These are phyloP conservation scores for Inonotus hispidus DNA, from an alignment of 1,284 basidiomycete genomes.

Conservation along the genomic window DNA sequence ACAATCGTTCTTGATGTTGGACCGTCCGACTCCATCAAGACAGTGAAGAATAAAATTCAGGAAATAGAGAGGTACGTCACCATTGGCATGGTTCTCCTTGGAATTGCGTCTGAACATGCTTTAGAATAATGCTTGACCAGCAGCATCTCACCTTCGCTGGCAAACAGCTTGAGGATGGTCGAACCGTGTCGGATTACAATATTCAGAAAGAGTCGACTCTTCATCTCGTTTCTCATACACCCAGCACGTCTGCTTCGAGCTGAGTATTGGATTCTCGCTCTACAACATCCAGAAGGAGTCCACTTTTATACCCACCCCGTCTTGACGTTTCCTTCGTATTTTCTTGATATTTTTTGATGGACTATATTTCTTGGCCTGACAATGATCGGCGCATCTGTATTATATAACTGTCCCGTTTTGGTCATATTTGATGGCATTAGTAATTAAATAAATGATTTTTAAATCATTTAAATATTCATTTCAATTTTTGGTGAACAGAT, in stretches of 20 bases:
- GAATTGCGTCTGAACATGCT: too few species aligned
- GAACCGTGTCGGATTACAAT: conserved; percentile 86
- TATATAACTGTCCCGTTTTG: background rate
- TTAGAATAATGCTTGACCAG: conserved; percentile 50
- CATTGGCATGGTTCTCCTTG: too few species aligned
- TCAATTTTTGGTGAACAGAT: background rate
- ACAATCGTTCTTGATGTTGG: conserved; percentile 89
- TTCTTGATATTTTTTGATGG: background rate
- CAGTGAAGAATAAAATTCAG: background rate
- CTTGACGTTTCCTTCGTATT: background rate
- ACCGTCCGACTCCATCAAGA: conserved; percentile 20
- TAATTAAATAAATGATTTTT: background rate
- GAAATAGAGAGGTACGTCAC: too few species aligned
- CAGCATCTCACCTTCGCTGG: conserved; percentile 98
- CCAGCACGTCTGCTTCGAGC: too few species aligned
- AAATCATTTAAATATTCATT: background rate
- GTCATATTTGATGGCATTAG: background rate
- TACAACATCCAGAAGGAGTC: too few species aligned
- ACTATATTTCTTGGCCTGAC: background rate
- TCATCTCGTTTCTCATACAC: too few species aligned
- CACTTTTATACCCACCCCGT: background rate
- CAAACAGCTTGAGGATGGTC: conserved; percentile 95
- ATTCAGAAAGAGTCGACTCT: conserved; percentile 75
- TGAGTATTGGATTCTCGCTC: too few species aligned
- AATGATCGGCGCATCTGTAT: background rate